These are phyloP conservation scores for Agaricus sinodeliciosus DNA, from an alignment of 768 basidiomycete species.

Conservation along the genomic window DNA sequence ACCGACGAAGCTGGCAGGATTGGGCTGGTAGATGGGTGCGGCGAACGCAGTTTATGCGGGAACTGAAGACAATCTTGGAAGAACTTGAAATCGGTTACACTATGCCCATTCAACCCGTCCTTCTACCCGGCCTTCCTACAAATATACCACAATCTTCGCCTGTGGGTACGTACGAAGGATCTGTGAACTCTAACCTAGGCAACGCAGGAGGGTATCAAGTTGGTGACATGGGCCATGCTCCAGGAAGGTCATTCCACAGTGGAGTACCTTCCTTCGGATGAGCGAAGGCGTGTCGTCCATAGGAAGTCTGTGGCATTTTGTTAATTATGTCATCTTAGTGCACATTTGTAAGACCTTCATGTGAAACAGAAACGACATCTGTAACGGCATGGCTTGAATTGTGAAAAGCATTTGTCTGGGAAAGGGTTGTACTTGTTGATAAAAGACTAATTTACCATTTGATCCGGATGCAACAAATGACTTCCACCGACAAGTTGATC, in stretches of 20 bases:
- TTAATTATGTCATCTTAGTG: too few species aligned
- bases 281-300: background rate
- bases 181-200: conserved; percentile 11
- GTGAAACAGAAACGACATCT: too few species aligned
- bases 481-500: conserved; percentile 1
- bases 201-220: conserved; percentile 22
- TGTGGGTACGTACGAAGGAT: background rate
- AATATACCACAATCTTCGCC: conserved; percentile 12
- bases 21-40: conserved; percentile 79
- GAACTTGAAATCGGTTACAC: conserved; percentile 68
- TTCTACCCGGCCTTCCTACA: conserved; percentile 30
- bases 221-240: conserved; percentile 16
- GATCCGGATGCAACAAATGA: conserved; percentile 6
- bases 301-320: too few species aligned
- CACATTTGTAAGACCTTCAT: too few species aligned
- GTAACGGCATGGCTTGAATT: too few species aligned
- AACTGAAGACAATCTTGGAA: conserved; percentile 64
- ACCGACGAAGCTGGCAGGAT: conserved; percentile 81
- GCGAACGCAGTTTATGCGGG: conserved; percentile 69
- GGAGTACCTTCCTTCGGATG: conserved; percentile 15
- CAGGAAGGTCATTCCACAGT: conserved; percentile 15
- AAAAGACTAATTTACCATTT: background rate
- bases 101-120: conserved; percentile 67
- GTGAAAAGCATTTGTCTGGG: too few species aligned
- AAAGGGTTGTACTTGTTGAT: background rate